Conservation (phyloP, 345 rosid genomes). For the Eucalyptus globulus region DNA sequence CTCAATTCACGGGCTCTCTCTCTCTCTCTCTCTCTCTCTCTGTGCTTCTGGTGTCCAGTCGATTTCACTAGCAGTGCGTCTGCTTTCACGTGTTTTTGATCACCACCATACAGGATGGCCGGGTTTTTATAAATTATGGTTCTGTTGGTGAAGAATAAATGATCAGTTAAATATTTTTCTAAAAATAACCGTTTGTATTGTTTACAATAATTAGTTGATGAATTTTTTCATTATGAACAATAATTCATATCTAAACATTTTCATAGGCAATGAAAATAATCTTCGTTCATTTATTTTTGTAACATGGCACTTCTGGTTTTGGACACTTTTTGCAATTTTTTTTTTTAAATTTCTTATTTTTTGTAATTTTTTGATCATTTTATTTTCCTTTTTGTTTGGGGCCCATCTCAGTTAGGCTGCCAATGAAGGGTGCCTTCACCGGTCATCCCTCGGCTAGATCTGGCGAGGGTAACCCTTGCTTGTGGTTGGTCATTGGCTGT, state of each 20-base stretch:
- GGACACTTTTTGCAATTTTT: background rate
- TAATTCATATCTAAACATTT: too few relatives aligned
- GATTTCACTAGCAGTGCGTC: background rate
- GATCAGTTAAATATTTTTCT: rapidly evolving
- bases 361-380: rapidly evolving
- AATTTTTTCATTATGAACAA: too few relatives aligned
- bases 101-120: background rate
- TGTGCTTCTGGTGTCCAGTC: background rate
- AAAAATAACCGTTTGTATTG: rapidly evolving
- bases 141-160: rapidly evolving
- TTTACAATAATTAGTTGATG: rapidly evolving
- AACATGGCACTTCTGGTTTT: rapidly evolving
- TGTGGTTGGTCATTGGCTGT: rapidly evolving
- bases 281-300: rapidly evolving
- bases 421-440: rapidly evolving
- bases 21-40: background rate
- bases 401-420: background rate
- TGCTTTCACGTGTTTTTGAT: background rate
- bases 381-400: rapidly evolving
- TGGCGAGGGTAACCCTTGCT: rapidly evolving
- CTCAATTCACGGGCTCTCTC: background rate
- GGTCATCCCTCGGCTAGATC: rapidly evolving
- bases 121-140: background rate
- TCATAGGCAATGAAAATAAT: rapidly evolving
- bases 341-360: too few relatives aligned